These are phyloP conservation scores for Sisymbrium irio DNA, from an alignment of 345 rosid species.

Conservation along the genomic window DNA sequence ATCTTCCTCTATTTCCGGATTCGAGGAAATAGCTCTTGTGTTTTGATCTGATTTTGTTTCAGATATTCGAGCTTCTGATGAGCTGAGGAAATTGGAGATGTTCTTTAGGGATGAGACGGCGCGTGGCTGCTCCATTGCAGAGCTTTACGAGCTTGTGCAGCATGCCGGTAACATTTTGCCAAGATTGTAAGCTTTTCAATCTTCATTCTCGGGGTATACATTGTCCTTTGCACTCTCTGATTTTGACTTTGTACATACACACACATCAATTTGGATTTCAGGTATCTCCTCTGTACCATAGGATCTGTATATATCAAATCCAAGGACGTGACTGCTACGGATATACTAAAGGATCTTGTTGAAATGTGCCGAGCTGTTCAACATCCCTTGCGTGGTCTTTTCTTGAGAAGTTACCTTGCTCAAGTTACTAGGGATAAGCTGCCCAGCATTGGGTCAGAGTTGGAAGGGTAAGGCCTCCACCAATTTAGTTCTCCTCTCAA, in stretches of 20 bases:
- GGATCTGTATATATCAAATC: slow-evolving; percentile 96
- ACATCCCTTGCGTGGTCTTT: slow-evolving; percentile 96
- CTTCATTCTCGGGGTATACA: slow-evolving; percentile 8
- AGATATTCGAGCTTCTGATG: slow-evolving; percentile 96
- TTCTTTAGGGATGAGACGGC: slow-evolving; percentile 87
- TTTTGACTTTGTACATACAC: neutral
- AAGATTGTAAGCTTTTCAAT: slow-evolving; percentile 66
- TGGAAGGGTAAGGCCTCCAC: slow-evolving; percentile 69
- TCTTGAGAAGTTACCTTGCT: slow-evolving; percentile 94
- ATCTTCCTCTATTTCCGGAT: slow-evolving; percentile 10
- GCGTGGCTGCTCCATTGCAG: slow-evolving; percentile 86
- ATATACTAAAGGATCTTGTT: slow-evolving; percentile 93
- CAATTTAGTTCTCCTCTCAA: neutral
- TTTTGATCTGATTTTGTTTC: slow-evolving; percentile 15
- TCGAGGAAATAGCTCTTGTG: neutral
- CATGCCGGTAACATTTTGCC: slow-evolving; percentile 99
- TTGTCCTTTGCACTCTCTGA: neutral
- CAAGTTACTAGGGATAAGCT: slow-evolving; percentile 91
- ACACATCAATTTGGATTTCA: slow-evolving; percentile 14
- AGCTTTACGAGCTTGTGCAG: slow-evolving; percentile 94
- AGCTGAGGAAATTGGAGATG: slow-evolving; percentile 81
- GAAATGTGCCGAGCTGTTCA: slow-evolving; percentile 99
- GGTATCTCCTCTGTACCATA: slow-evolving; percentile 96
- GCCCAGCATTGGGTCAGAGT: slow-evolving; percentile 79
- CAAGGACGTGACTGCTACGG: slow-evolving; percentile 87